Percentiles rank a stretch among this genome's conserved stretches.
Conservation (phyloP, 305 asterid genomes). For the Galium porrigens region DNA sequence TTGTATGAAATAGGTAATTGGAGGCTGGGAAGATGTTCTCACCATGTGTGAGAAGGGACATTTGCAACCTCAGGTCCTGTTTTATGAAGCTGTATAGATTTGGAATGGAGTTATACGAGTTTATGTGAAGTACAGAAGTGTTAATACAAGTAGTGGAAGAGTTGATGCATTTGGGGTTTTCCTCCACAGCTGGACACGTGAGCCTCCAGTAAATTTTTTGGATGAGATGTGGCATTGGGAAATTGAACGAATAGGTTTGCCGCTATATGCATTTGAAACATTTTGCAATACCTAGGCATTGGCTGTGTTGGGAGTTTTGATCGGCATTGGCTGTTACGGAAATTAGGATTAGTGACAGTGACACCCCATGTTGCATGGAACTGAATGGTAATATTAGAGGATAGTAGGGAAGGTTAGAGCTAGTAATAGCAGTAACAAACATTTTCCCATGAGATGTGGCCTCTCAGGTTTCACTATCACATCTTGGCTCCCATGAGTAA, state of each 20-base stretch:
- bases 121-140: constrained; percentile 22
- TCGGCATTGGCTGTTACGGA: constrained; percentile 19
- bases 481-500: constrained; percentile 4
- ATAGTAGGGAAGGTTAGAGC: constrained; percentile 7
- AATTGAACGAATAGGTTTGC: constrained; percentile 10
- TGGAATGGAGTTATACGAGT: constrained; percentile 17
- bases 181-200: constrained; percentile 16
- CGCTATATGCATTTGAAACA: constrained; percentile 16
- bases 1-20: constrained; percentile 47
- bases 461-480: not conserved
- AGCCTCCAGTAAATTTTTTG: constrained; percentile 16
- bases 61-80: constrained; percentile 88
- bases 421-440: constrained; percentile 11
- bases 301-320: constrained; percentile 10
- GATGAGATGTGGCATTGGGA: constrained; percentile 19
- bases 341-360: constrained; percentile 8
- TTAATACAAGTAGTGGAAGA: constrained; percentile 16
- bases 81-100: constrained; percentile 51
- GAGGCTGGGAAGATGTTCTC: constrained; percentile 75
- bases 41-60: constrained; percentile 76
- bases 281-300: constrained; percentile 10
- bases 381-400: constrained; percentile 11
- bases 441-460: constrained; percentile 6
- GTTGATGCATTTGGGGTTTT: constrained; percentile 14
- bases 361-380: constrained; percentile 11